Evolutionary conservation across 306 rosid genomes (phyloP), one percentile per base, ranked within the genome.

Genomic region (Malus fusca): DNA sequence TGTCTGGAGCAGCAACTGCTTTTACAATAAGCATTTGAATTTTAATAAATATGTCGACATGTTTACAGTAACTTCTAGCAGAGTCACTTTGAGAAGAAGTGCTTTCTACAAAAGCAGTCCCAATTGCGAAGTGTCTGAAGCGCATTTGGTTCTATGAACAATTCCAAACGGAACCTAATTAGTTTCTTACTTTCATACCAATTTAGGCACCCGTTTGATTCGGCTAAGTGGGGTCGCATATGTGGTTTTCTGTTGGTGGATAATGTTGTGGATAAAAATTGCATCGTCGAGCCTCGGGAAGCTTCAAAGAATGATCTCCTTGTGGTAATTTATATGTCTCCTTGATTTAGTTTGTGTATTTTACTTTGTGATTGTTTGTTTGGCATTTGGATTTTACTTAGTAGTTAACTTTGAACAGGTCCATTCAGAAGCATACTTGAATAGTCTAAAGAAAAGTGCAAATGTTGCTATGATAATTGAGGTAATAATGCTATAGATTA

Each of bases 121-220:
- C 44, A 42, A 9, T 0, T 2, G 44, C 44, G 6, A 42, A 42
- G 44, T 42, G 0, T 58, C 69, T 35, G 74, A 11, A 28, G 3
- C 43, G 5, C 30, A 46, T 19, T 67, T 75, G 28, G 78, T 53
- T 58, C 44, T 42, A 42, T 1, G 9, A 42, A 0, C 43, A 42
- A 9, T 42, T 42, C 12, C 12, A 42, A 42, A 42, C 11, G 44
- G 44, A 42, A 42, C 44, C 12, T 42, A 8, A 9, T 9, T 42
- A 42, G 44, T 9, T 42, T 42, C 44, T 42, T 42, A 56, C 25
- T 56, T 9, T 0, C 4, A 10, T 23, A 8, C 26, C 52, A n/a
- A 69, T 25, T 42, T 28, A 94, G 98, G 93, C 98, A 94, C 79
- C 98, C 97, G 4, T 94, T 94, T 87, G 98, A 94, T 87, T 91